Conservation (phyloP, 345 rosid genomes). For the Salix koriyanagi region DNA sequence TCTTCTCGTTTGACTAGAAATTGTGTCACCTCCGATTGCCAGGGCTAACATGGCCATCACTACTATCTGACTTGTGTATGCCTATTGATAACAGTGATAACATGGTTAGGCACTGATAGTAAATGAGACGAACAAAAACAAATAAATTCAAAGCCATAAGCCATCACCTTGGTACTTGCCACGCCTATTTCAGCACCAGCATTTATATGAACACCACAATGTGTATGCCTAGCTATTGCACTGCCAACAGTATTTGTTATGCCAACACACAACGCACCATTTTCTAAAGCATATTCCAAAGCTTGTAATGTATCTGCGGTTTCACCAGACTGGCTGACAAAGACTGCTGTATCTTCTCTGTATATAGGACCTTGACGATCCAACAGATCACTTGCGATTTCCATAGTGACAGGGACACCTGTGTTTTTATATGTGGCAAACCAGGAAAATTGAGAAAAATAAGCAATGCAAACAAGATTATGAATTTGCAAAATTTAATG, state of each 20-base stretch:
- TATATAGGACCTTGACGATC: constrained; percentile 94
- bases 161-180: constrained; percentile 86
- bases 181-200: constrained; percentile 98
- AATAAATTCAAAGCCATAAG: not conserved
- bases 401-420: constrained; percentile 98
- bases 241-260: constrained; percentile 96
- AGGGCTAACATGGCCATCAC: constrained; percentile 96
- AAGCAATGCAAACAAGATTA: not conserved
- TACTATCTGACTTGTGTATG: constrained; percentile 95
- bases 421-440: not conserved
- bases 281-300: constrained; percentile 71
- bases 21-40: constrained; percentile 82
- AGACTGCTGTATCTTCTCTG: constrained; percentile 94
- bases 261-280: constrained; percentile 95
- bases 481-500: not conserved
- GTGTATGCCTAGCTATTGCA: constrained; percentile 83
- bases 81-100: constrained; percentile 37
- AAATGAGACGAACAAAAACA: not conserved
- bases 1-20: constrained; percentile 68
- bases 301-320: constrained; percentile 92
- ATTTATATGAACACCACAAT: constrained; percentile 88
- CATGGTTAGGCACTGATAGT: constrained; percentile 6
- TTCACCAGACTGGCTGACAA: constrained; percentile 99
- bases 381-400: constrained; percentile 92
- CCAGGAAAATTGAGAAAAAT: constrained; percentile 7